Percentiles rank a stretch among this genome's conserved stretches.
These are phyloP conservation scores for Botryotinia narcissicola DNA, from an alignment of 2,329 filamentous ascomycete genomes.

Conservation along the genomic window DNA sequence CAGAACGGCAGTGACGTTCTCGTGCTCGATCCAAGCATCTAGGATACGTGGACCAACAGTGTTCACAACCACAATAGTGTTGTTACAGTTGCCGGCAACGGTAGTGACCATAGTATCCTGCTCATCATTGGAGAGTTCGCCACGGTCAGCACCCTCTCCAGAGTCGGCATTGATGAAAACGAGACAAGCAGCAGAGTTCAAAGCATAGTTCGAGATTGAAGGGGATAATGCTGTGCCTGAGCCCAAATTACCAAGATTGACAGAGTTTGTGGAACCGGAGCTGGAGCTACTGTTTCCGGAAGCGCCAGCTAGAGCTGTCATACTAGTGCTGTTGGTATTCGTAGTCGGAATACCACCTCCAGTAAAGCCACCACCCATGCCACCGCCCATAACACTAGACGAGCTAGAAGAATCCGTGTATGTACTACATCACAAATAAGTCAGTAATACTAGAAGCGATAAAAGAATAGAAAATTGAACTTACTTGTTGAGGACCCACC, in stretches of 20 bases:
- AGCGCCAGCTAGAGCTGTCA: too few species aligned
- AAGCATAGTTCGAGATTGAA: neutral
- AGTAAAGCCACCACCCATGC: too few species aligned
- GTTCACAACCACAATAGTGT: constrained; percentile 63
- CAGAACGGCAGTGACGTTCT: constrained; percentile 62
- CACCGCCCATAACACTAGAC: too few species aligned
- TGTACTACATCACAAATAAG: neutral
- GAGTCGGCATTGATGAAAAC: neutral
- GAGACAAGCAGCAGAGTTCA: too few species aligned
- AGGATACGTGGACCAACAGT: constrained; percentile 60
- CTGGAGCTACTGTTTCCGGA: neutral
- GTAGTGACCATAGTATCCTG: constrained; percentile 47
- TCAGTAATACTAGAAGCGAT: neutral
- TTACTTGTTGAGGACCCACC: neutral
- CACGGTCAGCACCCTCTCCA: neutral
- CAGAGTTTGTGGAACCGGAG: neutral
- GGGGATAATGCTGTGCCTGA: neutral
- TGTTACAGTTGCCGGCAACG: constrained; percentile 53
- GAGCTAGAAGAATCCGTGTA: neutral
- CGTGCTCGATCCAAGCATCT: constrained; percentile 56
- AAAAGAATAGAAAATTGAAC: neutral
- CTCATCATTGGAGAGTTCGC: neutral
- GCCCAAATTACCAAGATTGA: neutral
- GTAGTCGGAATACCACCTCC: too few species aligned
- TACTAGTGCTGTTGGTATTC: too few species aligned